Conservation (phyloP, 805 yeast species). For the Phaffomyces antillensis region DNA sequence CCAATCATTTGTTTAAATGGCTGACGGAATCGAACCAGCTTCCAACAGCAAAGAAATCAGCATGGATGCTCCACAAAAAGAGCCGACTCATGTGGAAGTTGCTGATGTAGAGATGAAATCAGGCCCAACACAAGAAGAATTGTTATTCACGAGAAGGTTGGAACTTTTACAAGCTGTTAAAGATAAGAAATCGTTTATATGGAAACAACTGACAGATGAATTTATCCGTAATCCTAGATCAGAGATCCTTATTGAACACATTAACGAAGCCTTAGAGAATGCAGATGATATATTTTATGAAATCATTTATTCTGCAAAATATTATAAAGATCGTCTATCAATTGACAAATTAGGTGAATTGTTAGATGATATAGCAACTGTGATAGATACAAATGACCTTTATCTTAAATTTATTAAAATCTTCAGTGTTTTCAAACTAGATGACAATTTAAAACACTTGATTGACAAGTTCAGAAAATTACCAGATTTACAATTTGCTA, state of each 20-base stretch:
- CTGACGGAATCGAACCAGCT: background rate
- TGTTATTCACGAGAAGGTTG: background rate
- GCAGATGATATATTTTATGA: constrained; percentile 17
- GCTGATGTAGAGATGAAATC: constrained; percentile 9
- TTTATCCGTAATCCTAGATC: background rate
- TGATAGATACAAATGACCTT: constrained; percentile 7
- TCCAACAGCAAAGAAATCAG: background rate
- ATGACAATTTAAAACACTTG: constrained; percentile 18
- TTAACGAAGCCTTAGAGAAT: background rate
- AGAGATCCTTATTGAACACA: background rate
- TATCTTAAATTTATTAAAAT: constrained; percentile 25
- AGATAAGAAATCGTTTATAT: background rate
- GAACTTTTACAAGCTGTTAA: background rate
- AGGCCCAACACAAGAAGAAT: background rate
- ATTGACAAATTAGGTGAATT: constrained; percentile 4
- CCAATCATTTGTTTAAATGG: background rate
- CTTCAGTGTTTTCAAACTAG: constrained; percentile 22
- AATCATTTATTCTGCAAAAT: constrained; percentile 15
- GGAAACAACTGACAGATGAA: constrained; percentile 9
- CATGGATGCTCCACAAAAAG: background rate
- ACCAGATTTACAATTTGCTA: constrained; percentile 12
- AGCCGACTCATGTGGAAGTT: background rate
- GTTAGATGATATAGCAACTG: constrained; percentile 14
- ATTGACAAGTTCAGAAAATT: constrained; percentile 23
- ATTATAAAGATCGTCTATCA: constrained; percentile 11